Evolutionary conservation across 176 grass and related monocot species (phyloP).

Genomic region (Aegilops sharonensis): DNA sequence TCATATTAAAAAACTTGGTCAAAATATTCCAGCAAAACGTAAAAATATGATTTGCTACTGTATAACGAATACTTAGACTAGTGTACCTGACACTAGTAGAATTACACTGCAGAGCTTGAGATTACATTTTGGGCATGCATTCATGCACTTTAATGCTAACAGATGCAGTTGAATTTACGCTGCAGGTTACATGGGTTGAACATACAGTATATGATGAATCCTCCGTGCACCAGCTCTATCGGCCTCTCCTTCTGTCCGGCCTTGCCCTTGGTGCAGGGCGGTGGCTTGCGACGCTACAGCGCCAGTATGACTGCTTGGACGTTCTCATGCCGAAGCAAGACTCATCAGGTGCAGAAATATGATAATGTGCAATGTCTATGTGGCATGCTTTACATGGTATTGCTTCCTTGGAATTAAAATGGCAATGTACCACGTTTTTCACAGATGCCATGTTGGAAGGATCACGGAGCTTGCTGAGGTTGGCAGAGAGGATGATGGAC

Average conservation of each 20-base stretch:
- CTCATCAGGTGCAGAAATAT: conserved; percentile 36
- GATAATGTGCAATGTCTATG: background rate
- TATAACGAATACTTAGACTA: background rate
- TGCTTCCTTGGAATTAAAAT: conserved; percentile 16
- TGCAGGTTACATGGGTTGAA: conserved; percentile 96
- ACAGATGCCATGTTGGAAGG: conserved; percentile 47
- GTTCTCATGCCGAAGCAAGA: conserved; percentile 54
- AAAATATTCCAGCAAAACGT: background rate
- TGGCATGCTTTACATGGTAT: background rate
- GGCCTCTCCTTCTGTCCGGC: conserved; percentile 61
- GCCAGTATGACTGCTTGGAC: conserved; percentile 75
- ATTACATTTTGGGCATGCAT: conserved; percentile 10
- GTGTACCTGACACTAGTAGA: background rate
- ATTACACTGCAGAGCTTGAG: background rate
- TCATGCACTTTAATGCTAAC: conserved; percentile 49
- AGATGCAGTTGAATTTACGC: conserved; percentile 25
- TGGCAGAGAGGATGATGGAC: conserved; percentile 77
- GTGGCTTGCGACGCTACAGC: conserved; percentile 80
- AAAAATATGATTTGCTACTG: background rate
- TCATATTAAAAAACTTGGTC: background rate
- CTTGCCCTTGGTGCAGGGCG: conserved; percentile 74
- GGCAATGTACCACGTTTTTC: conserved; percentile 1
- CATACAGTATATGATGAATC: conserved; percentile 87
- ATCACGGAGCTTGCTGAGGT: conserved; percentile 83
- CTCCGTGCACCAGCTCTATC: conserved; percentile 71